phyloP scores from a whole-genome alignment of 495 filamentous ascomycete species.

The Echria macrotheca region DNA sequence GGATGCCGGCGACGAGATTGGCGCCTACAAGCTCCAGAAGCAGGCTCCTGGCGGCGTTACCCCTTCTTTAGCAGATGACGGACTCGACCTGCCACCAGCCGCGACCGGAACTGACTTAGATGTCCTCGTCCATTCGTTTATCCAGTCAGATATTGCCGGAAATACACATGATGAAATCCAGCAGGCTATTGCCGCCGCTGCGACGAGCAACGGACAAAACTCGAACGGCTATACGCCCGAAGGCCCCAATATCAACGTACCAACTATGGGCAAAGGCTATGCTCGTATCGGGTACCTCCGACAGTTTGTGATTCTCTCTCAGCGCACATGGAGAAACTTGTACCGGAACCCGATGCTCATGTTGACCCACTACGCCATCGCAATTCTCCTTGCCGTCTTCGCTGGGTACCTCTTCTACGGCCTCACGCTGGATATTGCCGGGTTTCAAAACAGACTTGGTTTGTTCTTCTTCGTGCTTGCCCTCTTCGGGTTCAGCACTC shows the following conservation, averaged over 20 bases:
- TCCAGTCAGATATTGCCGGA: conserved; percentile 69
- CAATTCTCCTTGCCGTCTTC: conserved; percentile 88
- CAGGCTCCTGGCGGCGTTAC: conserved; percentile 57
- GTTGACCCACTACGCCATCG: conserved; percentile 98
- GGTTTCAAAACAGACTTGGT: conserved; percentile 97
- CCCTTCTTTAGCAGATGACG: conserved; percentile 56
- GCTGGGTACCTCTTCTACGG: conserved; percentile 96
- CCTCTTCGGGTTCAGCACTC: conserved; percentile 91
- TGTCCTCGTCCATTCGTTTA: conserved; percentile 67
- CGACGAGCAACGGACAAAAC: conserved; percentile 61
- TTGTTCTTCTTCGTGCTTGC: conserved; percentile 97
- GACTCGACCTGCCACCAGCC: conserved; percentile 68
- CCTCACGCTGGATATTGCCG: conserved; percentile 87
- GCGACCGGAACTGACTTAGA: conserved; percentile 73
- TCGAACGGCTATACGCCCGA: conserved; percentile 54
- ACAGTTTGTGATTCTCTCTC: conserved; percentile 85
- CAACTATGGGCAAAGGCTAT: conserved; percentile 69
- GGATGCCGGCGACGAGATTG: conserved; percentile 54
- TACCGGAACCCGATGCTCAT: conserved; percentile 98
- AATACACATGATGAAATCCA: conserved; percentile 78
- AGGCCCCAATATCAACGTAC: conserved; percentile 32
- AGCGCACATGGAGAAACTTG: conserved; percentile 92
- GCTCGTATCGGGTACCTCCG: conserved; percentile 67
- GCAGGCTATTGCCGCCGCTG: conserved; percentile 51
- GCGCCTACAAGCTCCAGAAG: conserved; percentile 58